phyloP scores from a whole-genome alignment of 1,284 basidiomycete genomes.

The Cystobasidiaceae sp. region DNA sequence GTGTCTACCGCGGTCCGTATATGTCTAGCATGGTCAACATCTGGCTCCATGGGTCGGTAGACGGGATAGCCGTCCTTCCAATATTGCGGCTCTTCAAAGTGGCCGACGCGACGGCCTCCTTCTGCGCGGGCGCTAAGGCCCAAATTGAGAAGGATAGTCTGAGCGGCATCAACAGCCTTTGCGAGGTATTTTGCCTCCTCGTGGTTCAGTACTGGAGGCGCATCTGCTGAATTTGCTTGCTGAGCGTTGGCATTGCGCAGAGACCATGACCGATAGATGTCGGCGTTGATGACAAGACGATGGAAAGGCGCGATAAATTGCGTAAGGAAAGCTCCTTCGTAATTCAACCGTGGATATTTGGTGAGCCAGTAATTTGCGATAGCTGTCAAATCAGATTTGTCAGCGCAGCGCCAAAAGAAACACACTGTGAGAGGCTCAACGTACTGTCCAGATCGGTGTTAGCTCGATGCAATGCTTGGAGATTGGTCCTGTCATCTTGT shows the following conservation, averaged over 20 bases:
- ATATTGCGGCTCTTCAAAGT: conserved; percentile 28
- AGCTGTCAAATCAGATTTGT: neutral
- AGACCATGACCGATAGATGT: conserved; percentile 28
- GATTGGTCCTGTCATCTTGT: conserved; percentile 13
- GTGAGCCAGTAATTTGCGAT: conserved; percentile 23
- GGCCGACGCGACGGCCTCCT: conserved; percentile 5
- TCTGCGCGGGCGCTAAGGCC: conserved; percentile 13
- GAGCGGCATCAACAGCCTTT: conserved; percentile 23
- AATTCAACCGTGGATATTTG: conserved; percentile 17
- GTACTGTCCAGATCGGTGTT: conserved; percentile 21
- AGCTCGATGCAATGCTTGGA: conserved; percentile 14
- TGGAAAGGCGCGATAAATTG: conserved; percentile 29
- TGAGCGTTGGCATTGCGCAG: conserved; percentile 1
- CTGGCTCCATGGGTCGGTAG: conserved; percentile 27
- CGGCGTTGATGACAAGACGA: conserved; percentile 27
- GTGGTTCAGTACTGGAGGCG: neutral
- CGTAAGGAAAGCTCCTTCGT: conserved; percentile 29
- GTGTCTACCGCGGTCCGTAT: conserved; percentile 27
- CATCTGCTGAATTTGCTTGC: neutral
- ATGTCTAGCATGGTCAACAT: conserved; percentile 27
- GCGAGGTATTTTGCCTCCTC: conserved; percentile 27
- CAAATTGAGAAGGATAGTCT: conserved; percentile 14
- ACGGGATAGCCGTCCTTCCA: conserved; percentile 25
- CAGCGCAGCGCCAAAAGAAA: neutral
- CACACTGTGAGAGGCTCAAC: neutral